Percentiles rank a stretch among this genome's conserved stretches.
Conservation (phyloP, 2,329 filamentous ascomycete species). For the Sporothrix mexicana region DNA sequence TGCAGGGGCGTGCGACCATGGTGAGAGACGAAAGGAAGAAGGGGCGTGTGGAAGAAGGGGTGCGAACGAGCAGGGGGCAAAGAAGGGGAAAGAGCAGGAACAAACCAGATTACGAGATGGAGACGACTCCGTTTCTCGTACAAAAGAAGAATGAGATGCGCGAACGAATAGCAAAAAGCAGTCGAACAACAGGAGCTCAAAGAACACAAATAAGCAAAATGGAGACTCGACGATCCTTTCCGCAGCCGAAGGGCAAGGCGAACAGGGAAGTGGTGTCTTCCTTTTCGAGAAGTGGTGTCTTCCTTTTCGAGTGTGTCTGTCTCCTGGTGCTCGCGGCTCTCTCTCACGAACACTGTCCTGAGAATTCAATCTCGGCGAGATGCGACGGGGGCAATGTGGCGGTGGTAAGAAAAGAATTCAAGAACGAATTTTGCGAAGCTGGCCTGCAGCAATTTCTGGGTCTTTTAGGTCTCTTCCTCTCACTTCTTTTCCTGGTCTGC, state of each 20-base stretch:
- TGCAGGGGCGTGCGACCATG: slow-evolving; percentile 20
- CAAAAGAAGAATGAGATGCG: neutral
- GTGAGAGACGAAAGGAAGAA: neutral
- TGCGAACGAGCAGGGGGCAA: neutral
- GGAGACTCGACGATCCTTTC: slow-evolving; percentile 16
- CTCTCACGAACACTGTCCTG: neutral
- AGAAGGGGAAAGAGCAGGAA: neutral
- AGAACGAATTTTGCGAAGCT: neutral
- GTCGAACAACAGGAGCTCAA: neutral
- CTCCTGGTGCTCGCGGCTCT: neutral
- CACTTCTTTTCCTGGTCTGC: neutral
- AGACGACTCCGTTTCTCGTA: slow-evolving; percentile 13
- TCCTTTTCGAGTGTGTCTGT: neutral
- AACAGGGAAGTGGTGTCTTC: neutral
- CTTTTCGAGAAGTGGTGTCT: neutral
- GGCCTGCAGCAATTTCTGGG: neutral
- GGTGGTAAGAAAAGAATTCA: neutral
- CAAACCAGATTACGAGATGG: slow-evolving; percentile 14
- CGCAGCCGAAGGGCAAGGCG: slow-evolving; percentile 1
- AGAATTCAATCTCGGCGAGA: slow-evolving; percentile 14
- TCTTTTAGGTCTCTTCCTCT: neutral
- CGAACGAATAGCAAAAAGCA: neutral
- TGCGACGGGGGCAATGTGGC: neutral
- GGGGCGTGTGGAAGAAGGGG: neutral
- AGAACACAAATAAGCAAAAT: neutral